phyloP scores from a whole-genome alignment of 805 yeast genomes.

The Millerozyma acaciae region DNA sequence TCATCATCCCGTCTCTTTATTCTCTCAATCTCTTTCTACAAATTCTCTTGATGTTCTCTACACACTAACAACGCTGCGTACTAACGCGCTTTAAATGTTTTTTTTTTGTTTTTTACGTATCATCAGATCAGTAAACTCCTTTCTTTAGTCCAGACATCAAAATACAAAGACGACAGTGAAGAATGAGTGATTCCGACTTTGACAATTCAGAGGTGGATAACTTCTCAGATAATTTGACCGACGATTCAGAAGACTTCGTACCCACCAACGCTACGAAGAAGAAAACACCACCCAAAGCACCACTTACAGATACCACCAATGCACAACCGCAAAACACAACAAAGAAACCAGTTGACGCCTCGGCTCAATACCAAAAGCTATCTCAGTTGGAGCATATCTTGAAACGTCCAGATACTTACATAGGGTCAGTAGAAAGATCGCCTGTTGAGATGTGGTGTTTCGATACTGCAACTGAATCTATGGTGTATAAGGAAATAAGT shows the following conservation, averaged over 20 bases:
- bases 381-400: conserved; percentile 94
- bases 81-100: too few relatives aligned
- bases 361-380: conserved; percentile 85
- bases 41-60: too few relatives aligned
- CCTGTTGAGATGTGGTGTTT: conserved; percentile 82
- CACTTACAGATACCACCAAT: conserved; percentile 23
- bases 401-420: conserved; percentile 96
- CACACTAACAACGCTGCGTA: too few relatives aligned
- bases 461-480: conserved; percentile 44
- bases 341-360: conserved; percentile 31
- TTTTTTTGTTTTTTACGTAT: too few relatives aligned
- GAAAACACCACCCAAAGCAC: conserved; percentile 10
- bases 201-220: conserved; percentile 10
- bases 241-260: conserved; percentile 17
- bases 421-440: conserved; percentile 87
- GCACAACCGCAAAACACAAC: conserved; percentile 11
- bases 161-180: neutral
- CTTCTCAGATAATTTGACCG: conserved; percentile 11
- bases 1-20: too few relatives aligned
- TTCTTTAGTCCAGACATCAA: too few relatives aligned
- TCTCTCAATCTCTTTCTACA: too few relatives aligned
- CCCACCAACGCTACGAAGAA: conserved; percentile 12
- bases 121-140: too few relatives aligned
- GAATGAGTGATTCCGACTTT: conserved; percentile 11
- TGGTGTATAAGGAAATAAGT: conserved; percentile 56